Evolutionary conservation across 2,329 filamentous ascomycete species (phyloP).

Genomic region (Fusarium albosuccineum): DNA sequence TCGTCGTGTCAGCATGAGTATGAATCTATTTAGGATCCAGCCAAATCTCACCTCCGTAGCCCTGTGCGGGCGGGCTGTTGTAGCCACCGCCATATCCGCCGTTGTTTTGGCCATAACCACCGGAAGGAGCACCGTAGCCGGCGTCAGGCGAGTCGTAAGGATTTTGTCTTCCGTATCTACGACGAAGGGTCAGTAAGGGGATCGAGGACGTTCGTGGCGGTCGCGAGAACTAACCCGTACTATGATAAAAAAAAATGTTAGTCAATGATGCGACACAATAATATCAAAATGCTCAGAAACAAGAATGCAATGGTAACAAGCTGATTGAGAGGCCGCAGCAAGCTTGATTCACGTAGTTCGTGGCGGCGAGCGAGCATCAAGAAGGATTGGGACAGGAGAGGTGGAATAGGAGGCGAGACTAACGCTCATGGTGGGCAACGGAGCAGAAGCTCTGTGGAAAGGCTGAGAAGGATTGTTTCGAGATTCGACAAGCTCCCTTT

Average conservation of each 20-base stretch:
- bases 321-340: neutral
- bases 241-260: constrained; percentile 51
- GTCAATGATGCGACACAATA: constrained; percentile 33
- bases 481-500: neutral
- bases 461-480: constrained; percentile 12
- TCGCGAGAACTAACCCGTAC: constrained; percentile 66
- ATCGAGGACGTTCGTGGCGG: constrained; percentile 8
- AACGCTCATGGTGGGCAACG: constrained; percentile 49
- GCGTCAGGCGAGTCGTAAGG: constrained; percentile 69
- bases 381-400: constrained; percentile 28
- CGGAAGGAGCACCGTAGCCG: constrained; percentile 44
- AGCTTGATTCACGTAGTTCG: constrained; percentile 12
- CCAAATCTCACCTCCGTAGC: constrained; percentile 44
- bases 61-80: constrained; percentile 36
- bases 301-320: neutral
- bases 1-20: constrained; percentile 42
- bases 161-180: constrained; percentile 69
- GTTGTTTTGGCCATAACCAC: constrained; percentile 50
- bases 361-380: constrained; percentile 3
- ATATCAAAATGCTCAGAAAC: neutral
- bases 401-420: constrained; percentile 42
- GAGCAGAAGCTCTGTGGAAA: constrained; percentile 27
- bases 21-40: neutral
- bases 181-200: constrained; percentile 48
- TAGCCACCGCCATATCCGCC: constrained; percentile 48